Evolutionary conservation across 108 stramenopile species (phyloP).

Genomic region (Schizochytrium sp.): DNA sequence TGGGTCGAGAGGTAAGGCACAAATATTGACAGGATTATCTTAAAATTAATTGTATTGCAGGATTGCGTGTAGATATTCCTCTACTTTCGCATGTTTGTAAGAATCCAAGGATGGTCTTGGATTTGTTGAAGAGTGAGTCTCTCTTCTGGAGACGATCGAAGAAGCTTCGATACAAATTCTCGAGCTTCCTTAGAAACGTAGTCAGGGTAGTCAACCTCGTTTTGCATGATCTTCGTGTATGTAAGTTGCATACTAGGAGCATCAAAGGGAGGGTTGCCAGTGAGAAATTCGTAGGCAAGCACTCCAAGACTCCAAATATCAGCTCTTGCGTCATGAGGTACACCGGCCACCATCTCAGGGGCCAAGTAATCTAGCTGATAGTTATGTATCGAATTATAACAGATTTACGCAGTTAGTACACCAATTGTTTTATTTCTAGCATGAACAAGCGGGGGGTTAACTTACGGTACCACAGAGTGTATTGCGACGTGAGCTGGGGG

Average conservation of each 20-base stretch:
- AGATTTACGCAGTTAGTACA: constrained; percentile 8
- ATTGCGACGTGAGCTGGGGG: constrained; percentile 63
- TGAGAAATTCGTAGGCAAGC: constrained; percentile 68
- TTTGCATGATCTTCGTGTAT: constrained; percentile 89
- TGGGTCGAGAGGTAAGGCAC: no score
- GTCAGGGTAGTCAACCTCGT: constrained; percentile 89
- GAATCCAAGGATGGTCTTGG: constrained; percentile 92
- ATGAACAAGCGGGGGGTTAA: neutral
- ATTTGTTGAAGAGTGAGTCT: constrained; percentile 84
- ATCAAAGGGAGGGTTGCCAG: constrained; percentile 67
- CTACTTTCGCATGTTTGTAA: neutral
- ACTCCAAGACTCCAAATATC: constrained; percentile 75
- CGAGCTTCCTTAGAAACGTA: constrained; percentile 87
- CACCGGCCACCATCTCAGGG: constrained; percentile 70
- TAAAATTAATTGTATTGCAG: neutral
- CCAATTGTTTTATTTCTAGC: constrained; percentile 61
- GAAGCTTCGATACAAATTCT: constrained; percentile 87
- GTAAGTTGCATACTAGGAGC: constrained; percentile 77
- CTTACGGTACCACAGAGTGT: constrained; percentile 73
- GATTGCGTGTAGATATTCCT: neutral
- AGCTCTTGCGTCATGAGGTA: constrained; percentile 42
- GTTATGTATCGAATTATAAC: neutral
- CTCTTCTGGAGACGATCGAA: constrained; percentile 88
- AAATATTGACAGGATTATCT: neutral
- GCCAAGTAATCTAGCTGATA: constrained; percentile 60